Base-by-base conservation (phyloP, 2,329 filamentous ascomycete species). In the Colletotrichum australisinense region DNA sequence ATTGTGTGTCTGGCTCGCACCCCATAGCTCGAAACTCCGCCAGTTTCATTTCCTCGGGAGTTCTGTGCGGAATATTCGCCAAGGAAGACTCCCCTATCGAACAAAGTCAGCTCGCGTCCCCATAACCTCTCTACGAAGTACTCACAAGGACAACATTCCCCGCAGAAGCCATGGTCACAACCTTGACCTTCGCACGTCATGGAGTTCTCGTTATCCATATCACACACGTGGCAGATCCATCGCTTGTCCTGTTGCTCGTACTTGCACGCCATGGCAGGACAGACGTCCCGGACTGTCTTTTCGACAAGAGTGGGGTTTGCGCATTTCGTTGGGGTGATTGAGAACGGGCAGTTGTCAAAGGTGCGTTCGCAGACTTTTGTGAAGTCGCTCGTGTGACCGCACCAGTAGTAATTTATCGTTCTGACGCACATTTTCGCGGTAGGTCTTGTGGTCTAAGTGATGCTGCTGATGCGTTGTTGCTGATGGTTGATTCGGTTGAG, bases 141-240 rank as follows among this genome's bases (percentile, higher is more conserved):
- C 67, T 66, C 38, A 73, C 71, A 24, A 16, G 56, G 62, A 8
- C 28, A 8, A 24, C 71, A 73, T 2, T 26, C 11, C 16, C 2
- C 1, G 60, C 71, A 71, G 24, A 71, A 9, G 0, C 1, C 3
- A 49, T 73, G 71, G 2, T 16, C 46, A 24, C 71, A 73, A 3
- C 22, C 1, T 3, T 24, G 22, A 12, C 30, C 24, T n/a, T 30
- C 35, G 30, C 71, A 73, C 4, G 28, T 28, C 5, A 46, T 9
- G 16, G 16, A 22, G 6, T 19, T 9, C 49, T 62, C 35, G 12
- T 70, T 73, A 5, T 67, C 60, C 3, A 16, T 3, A 0, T 38
- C 5, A 26, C 71, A 73, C 35, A 32, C 8, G 19, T 69, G 63
- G 28, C 71, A 73, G 5, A 9, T 9, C 71, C 71, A 73, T 3